Base-by-base conservation (phyloP, 202 grass and related monocot genomes). In the Musa balbisiana region DNA sequence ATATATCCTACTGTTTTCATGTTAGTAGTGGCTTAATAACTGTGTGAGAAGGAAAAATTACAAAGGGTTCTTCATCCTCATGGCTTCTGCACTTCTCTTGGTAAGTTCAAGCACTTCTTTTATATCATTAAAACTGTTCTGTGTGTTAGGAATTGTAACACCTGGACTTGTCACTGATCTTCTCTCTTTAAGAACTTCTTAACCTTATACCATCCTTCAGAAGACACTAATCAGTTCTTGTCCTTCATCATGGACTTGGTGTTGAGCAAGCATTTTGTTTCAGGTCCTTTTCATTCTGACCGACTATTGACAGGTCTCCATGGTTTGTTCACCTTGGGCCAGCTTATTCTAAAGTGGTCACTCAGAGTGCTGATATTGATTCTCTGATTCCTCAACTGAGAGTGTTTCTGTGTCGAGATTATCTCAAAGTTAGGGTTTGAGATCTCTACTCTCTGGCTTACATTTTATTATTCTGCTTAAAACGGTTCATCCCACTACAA, bases 331-430 rank as follows among this genome's bases (percentile, higher is more conserved):
- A 83, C 84, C 74, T 91, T 94, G 81, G 71, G 65, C 80, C 92
- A 96, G 92, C 89, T 96, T 89, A 86, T 92, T 64, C 72, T 96
- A 50, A 87, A 96, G 64, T 96, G 87, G 89, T 51, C 85, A 27
- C 78, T 85, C 12, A 89, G 92, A 69, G 49, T 54, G 62, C 76
- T 96, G 49, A 89, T 96, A 79, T 78, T 96, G 52, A 87, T 96
- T 78, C 83, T 92, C 53, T 96, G 89, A 79, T 90, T 96, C 76
- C 76, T 90, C 73, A 83, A 90, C 51, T 79, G 85, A 67, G 81
- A 84, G 71, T 8, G 33, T 43, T 6, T 43, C 5, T 43, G 4
- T 43, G 33, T 43, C 0, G 33, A 43, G 33, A 43, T 43, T 43
- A 43, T 43, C 4, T 43, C 33, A 43, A 43, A 43, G 5, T 43